These are phyloP conservation scores for Chamaenerion angustifolium DNA, from an alignment of 345 rosid species.

Conservation along the genomic window DNA sequence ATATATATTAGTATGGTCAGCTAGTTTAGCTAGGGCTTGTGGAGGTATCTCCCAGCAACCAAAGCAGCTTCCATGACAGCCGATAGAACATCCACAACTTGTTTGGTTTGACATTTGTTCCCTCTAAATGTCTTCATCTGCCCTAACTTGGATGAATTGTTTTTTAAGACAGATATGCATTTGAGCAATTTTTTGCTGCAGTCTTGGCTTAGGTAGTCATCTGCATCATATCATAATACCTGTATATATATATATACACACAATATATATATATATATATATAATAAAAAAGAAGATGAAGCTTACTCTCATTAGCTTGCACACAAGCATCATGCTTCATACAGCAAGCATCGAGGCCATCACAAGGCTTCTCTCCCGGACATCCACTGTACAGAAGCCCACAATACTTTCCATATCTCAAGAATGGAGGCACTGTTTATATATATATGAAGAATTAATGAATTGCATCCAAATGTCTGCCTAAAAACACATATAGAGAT, in stretches of 20 bases:
- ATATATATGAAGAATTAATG: too few relatives aligned
- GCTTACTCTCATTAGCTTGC: constrained; percentile 62
- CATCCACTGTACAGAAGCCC: constrained; percentile 84
- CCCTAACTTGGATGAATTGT: neutral
- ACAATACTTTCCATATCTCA: constrained; percentile 90
- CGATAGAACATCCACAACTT: constrained; percentile 52
- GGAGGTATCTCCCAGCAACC: constrained; percentile 72
- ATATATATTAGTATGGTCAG: neutral
- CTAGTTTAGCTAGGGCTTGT: constrained; percentile 35
- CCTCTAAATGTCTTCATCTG: constrained; percentile 49
- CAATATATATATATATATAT: neutral
- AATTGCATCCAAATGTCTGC: neutral
- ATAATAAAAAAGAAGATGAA: neutral
- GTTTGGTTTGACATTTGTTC: constrained; percentile 40
- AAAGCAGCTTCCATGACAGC: constrained; percentile 76
- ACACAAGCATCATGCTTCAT: constrained; percentile 91
- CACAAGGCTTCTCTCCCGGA: constrained; percentile 85
- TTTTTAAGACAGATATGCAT: constrained; percentile 49
- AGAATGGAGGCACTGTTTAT: constrained; percentile 58
- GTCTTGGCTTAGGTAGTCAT: constrained; percentile 76
- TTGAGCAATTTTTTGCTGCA: constrained; percentile 67
- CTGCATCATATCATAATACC: constrained; percentile 5
- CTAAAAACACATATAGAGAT: neutral
- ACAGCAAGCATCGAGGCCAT: constrained; percentile 88
- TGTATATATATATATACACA: neutral